Base-by-base conservation (phyloP, 768 basidiomycete genomes). In the Sarcomyxa edulis region DNA sequence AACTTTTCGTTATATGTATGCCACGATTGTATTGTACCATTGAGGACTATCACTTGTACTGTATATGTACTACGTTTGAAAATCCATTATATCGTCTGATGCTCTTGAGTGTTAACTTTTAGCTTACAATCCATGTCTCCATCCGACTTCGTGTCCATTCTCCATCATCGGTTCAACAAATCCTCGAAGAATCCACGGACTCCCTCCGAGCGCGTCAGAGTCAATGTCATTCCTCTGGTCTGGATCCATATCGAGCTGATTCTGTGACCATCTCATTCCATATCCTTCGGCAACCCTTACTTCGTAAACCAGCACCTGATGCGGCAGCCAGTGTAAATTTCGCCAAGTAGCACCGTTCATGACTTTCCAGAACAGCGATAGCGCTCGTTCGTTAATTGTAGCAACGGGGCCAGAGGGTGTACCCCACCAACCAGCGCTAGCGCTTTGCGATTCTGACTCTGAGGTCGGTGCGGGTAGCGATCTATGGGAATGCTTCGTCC, bases 81-180 rank as follows among this genome's bases (percentile, higher is more conserved):
- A n/a, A n/a, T n/a, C n/a, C n/a, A n/a, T n/a, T n/a, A n/a, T n/a
- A n/a, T n/a, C n/a, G n/a, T n/a, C n/a, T n/a, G n/a, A n/a, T n/a
- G n/a, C n/a, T n/a, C n/a, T n/a, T n/a, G n/a, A n/a, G n/a, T n/a
- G n/a, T n/a, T n/a, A n/a, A n/a, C n/a, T n/a, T n/a, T n/a, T 32
- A 15, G n/a, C n/a, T n/a, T 4, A 19, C 30, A 3, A 2, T 54
- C 44, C 62, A 58, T 81, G 78, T 49, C 61, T 65, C 80, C 81
- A 83, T 4, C 76, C 75, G 12, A 69, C 43, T 43, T 77, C 72
- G 51, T 82, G 80, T 10, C 81, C 81, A 51, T 76, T 72, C 44
- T 72, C 74, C 73, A 81, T 81, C 71, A 73, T 74, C 2, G 78
- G 80, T 41, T 83, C 80, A 6, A 83, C 68, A 49, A 78, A 80